Evolutionary conservation across 2,329 filamentous ascomycete genomes (phyloP).

Genomic region (Ophiostoma angusticollis): DNA sequence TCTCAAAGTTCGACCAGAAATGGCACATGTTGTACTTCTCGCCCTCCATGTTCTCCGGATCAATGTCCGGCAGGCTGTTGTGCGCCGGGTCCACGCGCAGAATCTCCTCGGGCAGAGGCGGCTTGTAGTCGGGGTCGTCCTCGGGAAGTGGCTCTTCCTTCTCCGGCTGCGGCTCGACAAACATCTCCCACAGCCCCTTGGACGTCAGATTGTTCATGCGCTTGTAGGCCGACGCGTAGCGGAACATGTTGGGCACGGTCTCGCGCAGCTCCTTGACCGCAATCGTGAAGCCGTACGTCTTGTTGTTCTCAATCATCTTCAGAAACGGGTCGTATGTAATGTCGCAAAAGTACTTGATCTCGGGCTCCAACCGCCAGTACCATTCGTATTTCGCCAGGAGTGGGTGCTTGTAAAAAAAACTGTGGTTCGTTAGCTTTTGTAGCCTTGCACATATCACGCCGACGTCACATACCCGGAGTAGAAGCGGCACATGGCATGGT

Average conservation of each 20-base stretch:
- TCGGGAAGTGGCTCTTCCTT: slow-evolving; percentile 43
- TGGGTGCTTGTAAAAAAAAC: slow-evolving; percentile 95
- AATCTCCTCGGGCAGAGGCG: slow-evolving; percentile 66
- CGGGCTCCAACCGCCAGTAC: slow-evolving; percentile 98
- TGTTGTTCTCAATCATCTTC: slow-evolving; percentile 86
- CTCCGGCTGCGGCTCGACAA: slow-evolving; percentile 65
- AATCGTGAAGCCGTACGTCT: slow-evolving; percentile 98
- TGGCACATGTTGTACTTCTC: slow-evolving; percentile 99
- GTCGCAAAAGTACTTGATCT: slow-evolving; percentile 99
- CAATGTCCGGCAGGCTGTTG: slow-evolving; percentile 63
- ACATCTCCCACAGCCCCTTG: slow-evolving; percentile 97
- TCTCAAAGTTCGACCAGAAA: slow-evolving; percentile 99
- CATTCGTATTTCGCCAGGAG: slow-evolving; percentile 94
- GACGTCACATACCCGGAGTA: slow-evolving; percentile 91
- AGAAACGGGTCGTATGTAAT: slow-evolving; percentile 98
- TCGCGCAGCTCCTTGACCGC: slow-evolving; percentile 96
- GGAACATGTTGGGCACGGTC: slow-evolving; percentile 96
- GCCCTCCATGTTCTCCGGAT: slow-evolving; percentile 89
- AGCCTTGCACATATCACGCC: too few relatives aligned
- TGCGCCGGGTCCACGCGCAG: slow-evolving; percentile 60
- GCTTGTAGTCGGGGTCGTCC: slow-evolving; percentile 52
- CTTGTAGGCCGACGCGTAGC: slow-evolving; percentile 97
- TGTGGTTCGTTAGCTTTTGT: slow-evolving; percentile 18
- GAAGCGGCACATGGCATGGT: slow-evolving; percentile 98
- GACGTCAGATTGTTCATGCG: slow-evolving; percentile 80